A percentile compares a stretch with the other conserved stretches of the same genome.
phyloP scores from a whole-genome alignment of 148 eudicot genomes.

The Arbutus unedo region DNA sequence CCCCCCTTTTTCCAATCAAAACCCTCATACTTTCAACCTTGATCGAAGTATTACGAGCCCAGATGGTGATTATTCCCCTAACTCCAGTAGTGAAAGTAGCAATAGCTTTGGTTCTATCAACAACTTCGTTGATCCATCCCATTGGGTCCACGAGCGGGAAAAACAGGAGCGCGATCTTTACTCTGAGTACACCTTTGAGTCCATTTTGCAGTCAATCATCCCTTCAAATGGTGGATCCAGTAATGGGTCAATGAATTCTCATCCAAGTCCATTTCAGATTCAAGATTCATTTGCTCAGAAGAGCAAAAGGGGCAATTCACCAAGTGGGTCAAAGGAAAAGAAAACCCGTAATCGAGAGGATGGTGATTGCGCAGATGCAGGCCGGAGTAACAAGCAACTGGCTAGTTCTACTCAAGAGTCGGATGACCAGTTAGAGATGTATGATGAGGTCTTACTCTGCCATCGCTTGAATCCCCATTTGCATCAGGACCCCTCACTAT shows the following conservation, averaged over 20 bases:
- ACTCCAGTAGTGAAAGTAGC: not conserved
- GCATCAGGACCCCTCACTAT: constrained; percentile 11
- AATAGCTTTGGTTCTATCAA: constrained; percentile 13
- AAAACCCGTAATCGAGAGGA: constrained; percentile 44
- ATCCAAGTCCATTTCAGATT: constrained; percentile 22
- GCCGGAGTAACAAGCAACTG: constrained; percentile 40
- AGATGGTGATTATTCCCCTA: constrained; percentile 13
- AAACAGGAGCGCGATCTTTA: constrained; percentile 9
- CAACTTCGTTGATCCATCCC: not conserved
- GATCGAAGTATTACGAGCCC: constrained; percentile 8
- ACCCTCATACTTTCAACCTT: not conserved
- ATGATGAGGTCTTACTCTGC: constrained; percentile 39
- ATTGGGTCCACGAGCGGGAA: constrained; percentile 7
- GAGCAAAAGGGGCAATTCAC: constrained; percentile 7
- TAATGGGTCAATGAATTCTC: constrained; percentile 23
- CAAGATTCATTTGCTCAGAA: not conserved
- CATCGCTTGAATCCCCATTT: not conserved
- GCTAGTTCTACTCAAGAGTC: constrained; percentile 32
- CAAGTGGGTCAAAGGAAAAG: constrained; percentile 27
- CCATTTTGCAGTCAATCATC: constrained; percentile 21
- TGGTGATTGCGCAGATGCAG: constrained; percentile 15
- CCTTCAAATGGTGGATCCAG: constrained; percentile 28
- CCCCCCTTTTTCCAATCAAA: constrained; percentile 15
- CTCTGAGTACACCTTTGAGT: constrained; percentile 21
- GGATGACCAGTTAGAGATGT: constrained; percentile 35